phyloP scores from a whole-genome alignment of 768 basidiomycete genomes.

The Auricularia sp. region DNA sequence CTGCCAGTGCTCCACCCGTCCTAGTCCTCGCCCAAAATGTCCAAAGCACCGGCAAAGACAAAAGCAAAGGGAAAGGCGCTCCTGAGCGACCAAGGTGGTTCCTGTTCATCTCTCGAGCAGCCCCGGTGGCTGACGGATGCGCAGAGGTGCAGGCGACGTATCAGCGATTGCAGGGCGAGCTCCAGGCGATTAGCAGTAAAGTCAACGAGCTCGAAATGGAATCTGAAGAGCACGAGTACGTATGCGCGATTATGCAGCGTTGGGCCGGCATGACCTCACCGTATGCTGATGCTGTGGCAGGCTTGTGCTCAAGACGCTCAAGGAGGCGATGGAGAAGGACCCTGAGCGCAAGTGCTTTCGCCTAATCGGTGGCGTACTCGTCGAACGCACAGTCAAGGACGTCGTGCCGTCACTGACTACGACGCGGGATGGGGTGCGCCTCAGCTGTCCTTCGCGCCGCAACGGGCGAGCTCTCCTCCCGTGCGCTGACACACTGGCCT shows the following conservation, averaged over 20 bases:
- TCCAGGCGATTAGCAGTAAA: constrained; percentile 86
- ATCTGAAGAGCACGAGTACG: constrained; percentile 92
- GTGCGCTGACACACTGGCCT: constrained; percentile 3
- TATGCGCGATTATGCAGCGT: constrained; percentile 37
- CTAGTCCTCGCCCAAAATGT: neutral
- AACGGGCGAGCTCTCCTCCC: too few species aligned
- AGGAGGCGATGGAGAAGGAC: constrained; percentile 71
- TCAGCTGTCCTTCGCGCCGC: neutral
- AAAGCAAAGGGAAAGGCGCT: constrained; percentile 33
- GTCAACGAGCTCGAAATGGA: constrained; percentile 95
- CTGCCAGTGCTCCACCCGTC: neutral
- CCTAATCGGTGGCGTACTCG: constrained; percentile 88
- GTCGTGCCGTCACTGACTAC: constrained; percentile 84
- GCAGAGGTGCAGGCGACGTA: constrained; percentile 79
- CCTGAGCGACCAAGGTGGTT: constrained; percentile 65
- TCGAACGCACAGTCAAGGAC: constrained; percentile 92
- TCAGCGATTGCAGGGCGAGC: constrained; percentile 72
- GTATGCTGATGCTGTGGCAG: constrained; percentile 30
- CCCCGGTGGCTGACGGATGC: constrained; percentile 27
- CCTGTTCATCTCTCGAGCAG: constrained; percentile 11
- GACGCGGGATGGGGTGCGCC: constrained; percentile 76
- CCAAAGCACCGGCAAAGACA: constrained; percentile 48
- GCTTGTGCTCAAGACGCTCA: constrained; percentile 78
- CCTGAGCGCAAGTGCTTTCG: constrained; percentile 94
- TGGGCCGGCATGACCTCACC: neutral